phyloP scores from a whole-genome alignment of 352 stramenopile genomes.

The Phytophthora megakarya region DNA sequence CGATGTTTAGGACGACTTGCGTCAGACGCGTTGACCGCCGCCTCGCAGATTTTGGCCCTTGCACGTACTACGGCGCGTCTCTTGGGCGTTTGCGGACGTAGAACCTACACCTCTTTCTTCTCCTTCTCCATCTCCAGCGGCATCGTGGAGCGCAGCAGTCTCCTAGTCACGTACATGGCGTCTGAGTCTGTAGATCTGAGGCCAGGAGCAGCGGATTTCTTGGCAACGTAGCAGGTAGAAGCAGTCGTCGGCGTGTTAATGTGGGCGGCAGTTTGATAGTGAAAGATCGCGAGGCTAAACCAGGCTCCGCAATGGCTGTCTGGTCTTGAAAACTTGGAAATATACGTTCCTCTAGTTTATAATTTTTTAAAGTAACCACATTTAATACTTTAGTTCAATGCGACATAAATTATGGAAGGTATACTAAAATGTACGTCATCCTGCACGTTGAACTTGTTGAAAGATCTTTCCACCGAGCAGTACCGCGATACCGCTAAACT shows the following conservation, averaged over 20 bases:
- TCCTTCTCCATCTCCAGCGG: constrained; percentile 23
- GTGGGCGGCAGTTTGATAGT: constrained; percentile 25
- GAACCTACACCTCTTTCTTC: constrained; percentile 14
- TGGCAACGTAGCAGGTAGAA: neutral
- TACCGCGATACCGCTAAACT: constrained; percentile 10
- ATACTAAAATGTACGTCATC: neutral
- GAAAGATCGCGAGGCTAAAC: constrained; percentile 26
- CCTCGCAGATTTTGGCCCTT: constrained; percentile 25
- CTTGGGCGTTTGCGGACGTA: constrained; percentile 24
- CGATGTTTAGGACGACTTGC: too few relatives aligned
- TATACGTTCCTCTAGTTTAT: constrained; percentile 6
- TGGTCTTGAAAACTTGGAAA: constrained; percentile 17
- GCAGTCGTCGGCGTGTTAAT: constrained; percentile 21
- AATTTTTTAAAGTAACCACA: neutral
- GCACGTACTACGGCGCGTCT: constrained; percentile 24
- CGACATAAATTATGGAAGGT: neutral
- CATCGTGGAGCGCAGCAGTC: constrained; percentile 65
- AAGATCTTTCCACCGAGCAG: constrained; percentile 26
- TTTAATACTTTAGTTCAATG: too few relatives aligned
- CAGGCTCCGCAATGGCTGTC: neutral
- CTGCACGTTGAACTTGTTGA: constrained; percentile 1
- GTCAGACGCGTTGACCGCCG: constrained; percentile 14
- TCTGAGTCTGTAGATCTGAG: neutral
- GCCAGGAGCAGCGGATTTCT: neutral
- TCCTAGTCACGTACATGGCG: constrained; percentile 71